Percentiles rank a stretch among this genome's conserved stretches.
Evolutionary conservation across 352 stramenopile species (phyloP).

Genomic region (Elongisporangium undulatum): DNA sequence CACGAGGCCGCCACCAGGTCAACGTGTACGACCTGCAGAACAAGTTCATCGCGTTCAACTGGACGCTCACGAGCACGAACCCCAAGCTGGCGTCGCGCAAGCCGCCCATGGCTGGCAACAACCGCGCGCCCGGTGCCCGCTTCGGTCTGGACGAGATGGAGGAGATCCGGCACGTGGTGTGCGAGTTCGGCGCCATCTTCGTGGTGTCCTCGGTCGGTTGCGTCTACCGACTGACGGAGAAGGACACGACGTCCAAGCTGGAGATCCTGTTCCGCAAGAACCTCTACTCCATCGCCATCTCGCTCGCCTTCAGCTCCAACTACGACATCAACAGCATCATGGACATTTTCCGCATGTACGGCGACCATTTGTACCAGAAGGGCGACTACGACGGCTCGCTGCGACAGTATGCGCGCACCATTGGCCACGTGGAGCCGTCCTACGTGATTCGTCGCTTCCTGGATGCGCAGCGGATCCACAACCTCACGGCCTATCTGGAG

Average conservation of each 20-base stretch:
- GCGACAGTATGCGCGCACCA: conserved; percentile 96
- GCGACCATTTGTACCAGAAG: conserved; percentile 98
- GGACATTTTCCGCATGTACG: conserved; percentile 95
- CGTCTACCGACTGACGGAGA: conserved; percentile 93
- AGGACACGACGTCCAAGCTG: conserved; percentile 95
- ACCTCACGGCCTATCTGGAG: conserved; percentile 97
- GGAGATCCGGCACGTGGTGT: conserved; percentile 82
- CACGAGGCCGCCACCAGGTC: conserved; percentile 76
- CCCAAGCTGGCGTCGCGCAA: conserved; percentile 7
- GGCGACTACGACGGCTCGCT: conserved; percentile 94
- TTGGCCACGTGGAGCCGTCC: conserved; percentile 95
- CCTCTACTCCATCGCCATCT: conserved; percentile 97
- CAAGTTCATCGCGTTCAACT: conserved; percentile 92
- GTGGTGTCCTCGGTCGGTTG: conserved; percentile 82
- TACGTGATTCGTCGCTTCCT: conserved; percentile 98
- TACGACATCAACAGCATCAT: conserved; percentile 95
- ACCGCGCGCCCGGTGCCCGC: conserved; percentile 44
- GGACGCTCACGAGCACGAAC: conserved; percentile 71
- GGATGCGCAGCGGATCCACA: conserved; percentile 95
- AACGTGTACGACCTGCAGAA: conserved; percentile 92
- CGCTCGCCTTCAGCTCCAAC: conserved; percentile 94
- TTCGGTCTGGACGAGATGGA: conserved; percentile 86
- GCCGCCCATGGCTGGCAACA: conserved; percentile 8
- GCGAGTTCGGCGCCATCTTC: conserved; percentile 85
- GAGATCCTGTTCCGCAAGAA: conserved; percentile 97